Conservation (phyloP, 2,329 filamentous ascomycete species). For the Microdochium nivale region DNA sequence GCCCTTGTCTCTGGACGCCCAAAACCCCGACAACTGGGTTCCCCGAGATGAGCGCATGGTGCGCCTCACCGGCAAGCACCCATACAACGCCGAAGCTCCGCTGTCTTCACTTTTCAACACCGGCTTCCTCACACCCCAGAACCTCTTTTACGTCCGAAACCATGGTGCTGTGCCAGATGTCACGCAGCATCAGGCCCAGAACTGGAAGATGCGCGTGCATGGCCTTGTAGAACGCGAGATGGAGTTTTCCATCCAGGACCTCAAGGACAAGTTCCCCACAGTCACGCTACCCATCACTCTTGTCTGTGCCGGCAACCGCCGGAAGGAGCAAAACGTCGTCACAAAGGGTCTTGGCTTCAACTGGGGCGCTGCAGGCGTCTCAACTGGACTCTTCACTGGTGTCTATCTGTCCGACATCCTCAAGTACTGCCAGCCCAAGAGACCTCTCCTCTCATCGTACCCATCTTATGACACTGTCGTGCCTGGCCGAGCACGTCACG, state of each 20-base stretch:
- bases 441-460: conserved; percentile 25
- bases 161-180: conserved; percentile 78
- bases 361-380: conserved; percentile 82
- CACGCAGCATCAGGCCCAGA: conserved; percentile 59
- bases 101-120: conserved; percentile 67
- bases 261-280: conserved; percentile 69
- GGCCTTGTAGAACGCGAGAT: conserved; percentile 75
- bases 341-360: conserved; percentile 91
- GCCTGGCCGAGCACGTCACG: conserved; percentile 53
- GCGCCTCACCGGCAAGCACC: conserved; percentile 78
- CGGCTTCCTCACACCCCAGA: conserved; percentile 79
- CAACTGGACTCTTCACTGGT: conserved; percentile 82
- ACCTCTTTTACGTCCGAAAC: conserved; percentile 87
- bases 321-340: conserved; percentile 89
- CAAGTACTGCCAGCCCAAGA: conserved; percentile 54
- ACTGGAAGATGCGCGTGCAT: conserved; percentile 79
- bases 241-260: conserved; percentile 60
- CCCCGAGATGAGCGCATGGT: conserved; percentile 74
- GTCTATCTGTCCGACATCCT: conserved; percentile 67
- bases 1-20: conserved; percentile 43
- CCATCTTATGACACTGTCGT: neutral
- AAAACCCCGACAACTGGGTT: conserved; percentile 78
- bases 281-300: conserved; percentile 81
- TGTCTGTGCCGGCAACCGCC: conserved; percentile 83
- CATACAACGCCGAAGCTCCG: conserved; percentile 85